These are phyloP conservation scores for Digitaria exilis DNA, from an alignment of 202 grass and related monocot genomes.

Conservation along the genomic window DNA sequence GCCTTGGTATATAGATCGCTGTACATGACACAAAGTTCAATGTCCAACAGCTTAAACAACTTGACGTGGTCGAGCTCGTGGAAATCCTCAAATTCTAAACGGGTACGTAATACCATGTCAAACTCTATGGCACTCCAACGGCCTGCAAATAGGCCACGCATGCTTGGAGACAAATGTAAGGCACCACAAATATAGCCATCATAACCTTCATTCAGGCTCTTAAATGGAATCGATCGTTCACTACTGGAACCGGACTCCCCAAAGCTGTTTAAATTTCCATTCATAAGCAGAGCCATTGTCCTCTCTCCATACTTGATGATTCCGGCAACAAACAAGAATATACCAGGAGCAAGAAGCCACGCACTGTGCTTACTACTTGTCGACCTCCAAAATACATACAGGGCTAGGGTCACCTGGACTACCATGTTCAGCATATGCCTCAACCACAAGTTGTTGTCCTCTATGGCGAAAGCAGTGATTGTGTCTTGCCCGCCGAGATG, in stretches of 20 bases:
- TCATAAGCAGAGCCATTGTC: slow-evolving; percentile 16
- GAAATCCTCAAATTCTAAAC: too few species aligned
- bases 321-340: slow-evolving; percentile 13
- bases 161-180: background rate
- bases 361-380: background rate
- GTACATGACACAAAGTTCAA: background rate
- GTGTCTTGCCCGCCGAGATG: too few species aligned
- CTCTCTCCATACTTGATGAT: slow-evolving; percentile 36
- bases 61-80: background rate
- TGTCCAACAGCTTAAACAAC: background rate
- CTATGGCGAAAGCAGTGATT: background rate
- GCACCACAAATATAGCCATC: background rate
- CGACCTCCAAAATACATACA: slow-evolving; percentile 32
- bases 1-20: background rate
- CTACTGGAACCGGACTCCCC: too few species aligned
- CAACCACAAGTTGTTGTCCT: slow-evolving; percentile 44
- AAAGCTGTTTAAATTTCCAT: background rate
- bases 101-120: too few species aligned
- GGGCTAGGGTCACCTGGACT: background rate
- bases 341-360: background rate
- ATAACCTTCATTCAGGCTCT: background rate
- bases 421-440: slow-evolving; percentile 31
- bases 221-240: background rate
- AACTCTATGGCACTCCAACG: too few species aligned
- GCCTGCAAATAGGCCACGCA: too few species aligned